Evolutionary conservation across 2,329 filamentous ascomycete genomes (phyloP).

Genomic region (Fusarium veterinarium): DNA sequence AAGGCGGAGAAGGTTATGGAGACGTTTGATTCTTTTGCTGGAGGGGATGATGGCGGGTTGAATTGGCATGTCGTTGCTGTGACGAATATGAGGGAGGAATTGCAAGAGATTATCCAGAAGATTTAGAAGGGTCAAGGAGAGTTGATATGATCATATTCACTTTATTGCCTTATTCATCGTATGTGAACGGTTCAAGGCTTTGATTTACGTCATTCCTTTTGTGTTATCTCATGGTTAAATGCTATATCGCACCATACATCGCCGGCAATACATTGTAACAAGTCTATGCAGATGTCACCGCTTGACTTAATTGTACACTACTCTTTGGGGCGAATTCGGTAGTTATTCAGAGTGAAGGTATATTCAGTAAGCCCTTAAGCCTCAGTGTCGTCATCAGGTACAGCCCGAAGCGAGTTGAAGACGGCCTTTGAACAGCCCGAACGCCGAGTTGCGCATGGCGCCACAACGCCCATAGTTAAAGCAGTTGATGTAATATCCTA

Average conservation of each 20-base stretch:
- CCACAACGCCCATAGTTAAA: background rate
- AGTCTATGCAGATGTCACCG: no score
- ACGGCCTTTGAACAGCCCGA: background rate
- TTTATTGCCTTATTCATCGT: no score
- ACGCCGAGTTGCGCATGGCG: background rate
- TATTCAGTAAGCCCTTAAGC: background rate
- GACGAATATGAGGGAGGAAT: slow-evolving; percentile 18
- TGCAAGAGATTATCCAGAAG: slow-evolving; percentile 20
- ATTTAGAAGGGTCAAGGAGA: slow-evolving; percentile 13
- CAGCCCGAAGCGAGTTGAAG: background rate
- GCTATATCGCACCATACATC: no score
- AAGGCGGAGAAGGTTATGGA: slow-evolving; percentile 24
- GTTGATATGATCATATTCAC: background rate
- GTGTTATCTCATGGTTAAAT: no score
- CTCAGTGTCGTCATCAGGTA: background rate
- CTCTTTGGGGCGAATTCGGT: no score
- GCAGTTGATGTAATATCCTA: accelerated
- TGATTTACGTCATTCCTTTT: background rate
- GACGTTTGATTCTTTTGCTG: slow-evolving; percentile 11
- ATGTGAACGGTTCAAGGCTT: background rate
- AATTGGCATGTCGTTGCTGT: slow-evolving; percentile 17
- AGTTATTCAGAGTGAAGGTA: background rate
- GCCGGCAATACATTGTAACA: no score
- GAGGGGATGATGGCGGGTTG: background rate
- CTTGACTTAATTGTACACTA: no score